phyloP scores from a whole-genome alignment of 495 filamentous ascomycete species.

The Trichoderma gamsii region DNA sequence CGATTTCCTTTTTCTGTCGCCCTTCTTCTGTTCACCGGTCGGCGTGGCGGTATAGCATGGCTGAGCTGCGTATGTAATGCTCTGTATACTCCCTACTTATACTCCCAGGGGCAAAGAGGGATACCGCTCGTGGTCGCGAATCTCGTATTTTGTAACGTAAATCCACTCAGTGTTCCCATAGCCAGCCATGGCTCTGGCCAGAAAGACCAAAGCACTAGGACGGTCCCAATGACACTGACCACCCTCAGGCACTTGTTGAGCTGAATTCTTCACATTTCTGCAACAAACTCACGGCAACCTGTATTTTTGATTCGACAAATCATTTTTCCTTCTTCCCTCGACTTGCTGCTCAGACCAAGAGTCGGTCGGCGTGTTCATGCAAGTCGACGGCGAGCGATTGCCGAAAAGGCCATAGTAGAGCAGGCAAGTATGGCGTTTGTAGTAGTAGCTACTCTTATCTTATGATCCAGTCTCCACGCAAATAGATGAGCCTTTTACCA shows the following conservation, averaged over 20 bases:
- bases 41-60: background rate
- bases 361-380: background rate
- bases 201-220: background rate
- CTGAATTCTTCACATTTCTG: constrained; percentile 5
- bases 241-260: background rate
- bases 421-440: too few relatives aligned
- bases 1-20: background rate
- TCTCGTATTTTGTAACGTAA: background rate
- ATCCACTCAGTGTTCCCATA: background rate
- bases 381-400: background rate
- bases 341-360: background rate
- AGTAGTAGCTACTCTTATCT: too few relatives aligned
- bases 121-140: background rate
- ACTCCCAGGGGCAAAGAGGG: background rate
- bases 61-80: background rate
- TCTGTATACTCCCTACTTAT: background rate
- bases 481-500: too few relatives aligned
- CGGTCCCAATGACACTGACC: background rate
- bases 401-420: background rate
- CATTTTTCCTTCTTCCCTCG: background rate
- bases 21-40: background rate
- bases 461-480: too few relatives aligned
- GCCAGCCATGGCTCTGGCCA: background rate
- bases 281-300: background rate
- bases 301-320: background rate